phyloP scores from a whole-genome alignment of 768 basidiomycete species.

The Boletus rex-veris region DNA sequence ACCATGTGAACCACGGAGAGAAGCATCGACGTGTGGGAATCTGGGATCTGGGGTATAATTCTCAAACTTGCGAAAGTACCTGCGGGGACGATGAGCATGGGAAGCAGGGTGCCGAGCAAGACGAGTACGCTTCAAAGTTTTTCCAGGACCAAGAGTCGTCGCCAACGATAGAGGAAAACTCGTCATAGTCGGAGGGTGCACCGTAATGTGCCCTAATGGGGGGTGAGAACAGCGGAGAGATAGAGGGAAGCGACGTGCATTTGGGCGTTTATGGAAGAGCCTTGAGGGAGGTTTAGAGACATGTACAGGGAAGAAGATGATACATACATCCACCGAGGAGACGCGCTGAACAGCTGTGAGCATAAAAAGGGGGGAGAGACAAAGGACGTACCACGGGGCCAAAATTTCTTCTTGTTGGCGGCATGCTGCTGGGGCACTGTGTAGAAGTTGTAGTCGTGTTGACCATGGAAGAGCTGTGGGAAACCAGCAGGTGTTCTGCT shows the following conservation, averaged over 20 bases:
- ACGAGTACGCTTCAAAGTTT: slow-evolving; percentile 45
- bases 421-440: slow-evolving; percentile 57
- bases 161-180: slow-evolving; percentile 54
- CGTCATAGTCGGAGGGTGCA: slow-evolving; percentile 65
- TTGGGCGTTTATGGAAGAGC: slow-evolving; percentile 62
- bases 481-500: slow-evolving; percentile 46
- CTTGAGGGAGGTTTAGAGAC: slow-evolving; percentile 26
- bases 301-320: background rate
- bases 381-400: slow-evolving; percentile 56
- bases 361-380: background rate
- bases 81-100: slow-evolving; percentile 22
- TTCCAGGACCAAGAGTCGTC: slow-evolving; percentile 56
- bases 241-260: slow-evolving; percentile 30
- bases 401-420: slow-evolving; percentile 46
- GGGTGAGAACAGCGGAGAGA: slow-evolving; percentile 5
- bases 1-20: slow-evolving; percentile 47
- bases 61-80: slow-evolving; percentile 74
- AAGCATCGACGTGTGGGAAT: slow-evolving; percentile 47
- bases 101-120: background rate
- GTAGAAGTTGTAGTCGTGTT: slow-evolving; percentile 50
- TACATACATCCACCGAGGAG: slow-evolving; percentile 70
- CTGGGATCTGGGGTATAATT: slow-evolving; percentile 47
- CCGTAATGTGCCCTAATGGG: slow-evolving; percentile 50
- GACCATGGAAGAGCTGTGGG: slow-evolving; percentile 39
- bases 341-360: slow-evolving; percentile 44